Base-by-base conservation (phyloP, 352 stramenopile genomes). In the Globisporangium perplexum region DNA sequence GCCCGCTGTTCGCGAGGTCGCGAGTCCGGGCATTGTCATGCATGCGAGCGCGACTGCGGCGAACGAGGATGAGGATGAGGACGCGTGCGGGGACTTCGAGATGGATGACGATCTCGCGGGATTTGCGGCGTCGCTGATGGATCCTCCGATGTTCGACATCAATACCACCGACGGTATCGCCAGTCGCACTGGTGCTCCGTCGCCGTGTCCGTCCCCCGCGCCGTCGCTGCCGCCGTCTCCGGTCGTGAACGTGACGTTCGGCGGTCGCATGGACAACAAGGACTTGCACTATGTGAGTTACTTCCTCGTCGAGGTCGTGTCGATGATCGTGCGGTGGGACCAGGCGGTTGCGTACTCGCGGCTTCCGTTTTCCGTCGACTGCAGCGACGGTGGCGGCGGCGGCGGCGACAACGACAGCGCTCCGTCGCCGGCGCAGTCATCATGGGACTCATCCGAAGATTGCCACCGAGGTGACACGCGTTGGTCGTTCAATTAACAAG, bases 191-290 rank as follows among this genome's bases (percentile, higher is more conserved):
- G 18, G 8, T 10, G 14, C 33, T 12, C 38, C 47, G 11, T 36
- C 58, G 8, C 28, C 48, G 46, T 38, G 10, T 23, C 23, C 26
- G 15, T 36, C 44, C 20, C 44, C 24, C 26, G 24, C 26, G 44
- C 15, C 22, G 45, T 10, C 30, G 24, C 23, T 18, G 15, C 4
- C 44, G 10, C 12, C 45, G 31, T 39, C n/a, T 47, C 30, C 53
- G 7, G 65, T 59, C 20, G 63, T 75, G 7, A 77, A 74, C 49
- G 68, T 80, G 12, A 74, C 68, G n/a, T 72, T 71, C 36, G 70
- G 55, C 10, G 70, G 70, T 45, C 72, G 69, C 44, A 63, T 77
- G 53, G 63, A 74, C 55, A 80, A 77, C 48, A 63, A 63, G 48
- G 70, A 80, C 43, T 36, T 60, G 14, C 60, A 65, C 22, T 80